Conservation (phyloP, 1,284 basidiomycete species). For the Ustilago xerochloae region DNA sequence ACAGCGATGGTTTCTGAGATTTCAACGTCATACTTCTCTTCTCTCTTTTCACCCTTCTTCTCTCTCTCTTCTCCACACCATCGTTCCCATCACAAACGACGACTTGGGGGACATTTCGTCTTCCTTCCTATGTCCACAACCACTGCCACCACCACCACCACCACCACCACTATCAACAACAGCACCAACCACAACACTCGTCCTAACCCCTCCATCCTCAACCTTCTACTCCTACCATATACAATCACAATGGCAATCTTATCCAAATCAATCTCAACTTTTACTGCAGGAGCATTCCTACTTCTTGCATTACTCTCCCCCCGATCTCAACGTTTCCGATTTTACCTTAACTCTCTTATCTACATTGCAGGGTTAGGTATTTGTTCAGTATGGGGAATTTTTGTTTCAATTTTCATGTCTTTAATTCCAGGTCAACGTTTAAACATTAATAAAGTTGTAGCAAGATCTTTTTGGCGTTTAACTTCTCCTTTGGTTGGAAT, state of each 20-base stretch:
- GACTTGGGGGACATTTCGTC: no score
- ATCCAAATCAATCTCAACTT: constrained; percentile 48
- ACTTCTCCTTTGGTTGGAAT: constrained; percentile 78
- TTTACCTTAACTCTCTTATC: constrained; percentile 69
- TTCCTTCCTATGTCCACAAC: no score
- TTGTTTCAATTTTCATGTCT: constrained; percentile 78
- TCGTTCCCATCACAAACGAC: no score
- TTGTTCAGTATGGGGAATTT: constrained; percentile 80
- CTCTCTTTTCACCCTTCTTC: no score
- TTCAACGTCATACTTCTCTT: no score
- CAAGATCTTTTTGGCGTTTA: constrained; percentile 82
- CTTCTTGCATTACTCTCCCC: constrained; percentile 59
- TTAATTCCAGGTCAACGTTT: constrained; percentile 77
- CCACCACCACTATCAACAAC: neutral
- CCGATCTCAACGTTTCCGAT: constrained; percentile 51
- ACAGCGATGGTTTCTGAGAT: no score
- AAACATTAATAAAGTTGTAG: constrained; percentile 87
- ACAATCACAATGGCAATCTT: constrained; percentile 58
- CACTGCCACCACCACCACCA: no score
- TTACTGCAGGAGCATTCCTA: constrained; percentile 47
- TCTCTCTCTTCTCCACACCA: no score
- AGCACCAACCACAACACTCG: no score
- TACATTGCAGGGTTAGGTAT: constrained; percentile 81
- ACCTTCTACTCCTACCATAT: neutral
- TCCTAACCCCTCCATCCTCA: neutral